Evolutionary conservation across 768 basidiomycete genomes (phyloP).

Genomic region (Royoungia palumana): DNA sequence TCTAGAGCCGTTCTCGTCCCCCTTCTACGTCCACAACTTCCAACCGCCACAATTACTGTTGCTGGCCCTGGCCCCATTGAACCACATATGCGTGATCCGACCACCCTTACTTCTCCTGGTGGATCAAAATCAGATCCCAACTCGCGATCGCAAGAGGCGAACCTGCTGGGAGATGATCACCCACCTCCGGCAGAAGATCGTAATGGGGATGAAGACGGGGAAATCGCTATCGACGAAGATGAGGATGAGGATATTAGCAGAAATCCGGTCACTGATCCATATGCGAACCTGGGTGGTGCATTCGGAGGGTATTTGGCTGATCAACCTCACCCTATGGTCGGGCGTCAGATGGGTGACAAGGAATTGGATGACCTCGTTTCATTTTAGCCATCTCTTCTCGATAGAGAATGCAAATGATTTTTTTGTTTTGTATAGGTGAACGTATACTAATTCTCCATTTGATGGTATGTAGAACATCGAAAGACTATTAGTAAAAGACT

Average conservation of each 20-base stretch:
- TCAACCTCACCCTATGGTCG: slow-evolving; percentile 60
- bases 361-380: slow-evolving; percentile 64
- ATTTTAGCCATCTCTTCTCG: slow-evolving; percentile 36
- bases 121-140: slow-evolving; percentile 33
- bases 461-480: slow-evolving; percentile 9
- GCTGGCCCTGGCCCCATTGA: slow-evolving; percentile 51
- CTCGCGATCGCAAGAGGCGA: slow-evolving; percentile 22
- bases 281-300: slow-evolving; percentile 75
- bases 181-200: not conserved
- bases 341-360: slow-evolving; percentile 38
- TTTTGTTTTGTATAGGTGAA: not conserved
- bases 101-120: slow-evolving; percentile 23
- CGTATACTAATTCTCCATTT: slow-evolving; percentile 5
- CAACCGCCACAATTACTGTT: slow-evolving; percentile 43
- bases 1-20: slow-evolving; percentile 72
- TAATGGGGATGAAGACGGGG: slow-evolving; percentile 24
- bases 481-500: not conserved
- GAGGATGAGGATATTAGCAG: slow-evolving; percentile 42
- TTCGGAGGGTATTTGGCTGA: slow-evolving; percentile 74
- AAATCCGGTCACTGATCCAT: slow-evolving; percentile 56
- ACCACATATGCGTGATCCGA: slow-evolving; percentile 25
- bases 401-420: not conserved
- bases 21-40: slow-evolving; percentile 50
- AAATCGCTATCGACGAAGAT: slow-evolving; percentile 28
- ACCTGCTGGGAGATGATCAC: slow-evolving; percentile 18